Conservation (phyloP, 1,139 yeast species). For the Taphrina confusa region DNA sequence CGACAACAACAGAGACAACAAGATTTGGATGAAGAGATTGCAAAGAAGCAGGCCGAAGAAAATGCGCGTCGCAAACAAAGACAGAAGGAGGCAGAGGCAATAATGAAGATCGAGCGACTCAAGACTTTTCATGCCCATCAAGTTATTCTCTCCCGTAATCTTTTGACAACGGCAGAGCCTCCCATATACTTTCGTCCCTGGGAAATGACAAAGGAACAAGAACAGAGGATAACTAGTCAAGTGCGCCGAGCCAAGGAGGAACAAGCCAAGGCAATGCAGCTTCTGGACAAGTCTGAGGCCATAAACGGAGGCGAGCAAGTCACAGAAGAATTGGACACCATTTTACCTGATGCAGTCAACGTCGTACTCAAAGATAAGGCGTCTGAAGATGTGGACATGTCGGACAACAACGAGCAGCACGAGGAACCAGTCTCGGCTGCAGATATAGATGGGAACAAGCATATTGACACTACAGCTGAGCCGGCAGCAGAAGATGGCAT, state of each 20-base stretch:
- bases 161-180: slow-evolving; percentile 10
- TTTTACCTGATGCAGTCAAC: too few relatives aligned
- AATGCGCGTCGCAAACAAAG: neutral
- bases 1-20: slow-evolving; percentile 14
- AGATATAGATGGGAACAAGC: too few relatives aligned
- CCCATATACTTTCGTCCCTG: slow-evolving; percentile 11
- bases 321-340: too few relatives aligned
- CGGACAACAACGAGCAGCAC: too few relatives aligned
- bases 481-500: slow-evolving; percentile 5
- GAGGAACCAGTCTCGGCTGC: too few relatives aligned
- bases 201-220: slow-evolving; percentile 13
- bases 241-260: neutral
- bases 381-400: too few relatives aligned
- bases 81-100: neutral
- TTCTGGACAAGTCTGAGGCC: neutral
- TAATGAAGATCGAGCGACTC: neutral
- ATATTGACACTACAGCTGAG: neutral
- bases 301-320: too few relatives aligned
- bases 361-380: too few relatives aligned
- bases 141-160: neutral
- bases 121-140: slow-evolving; percentile 5
- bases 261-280: neutral
- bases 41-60: neutral
- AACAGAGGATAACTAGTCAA: slow-evolving; percentile 4
- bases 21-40: slow-evolving; percentile 1